Conservation (phyloP, 2,329 filamentous ascomycete species). For the Aspergillus jensenii region DNA sequence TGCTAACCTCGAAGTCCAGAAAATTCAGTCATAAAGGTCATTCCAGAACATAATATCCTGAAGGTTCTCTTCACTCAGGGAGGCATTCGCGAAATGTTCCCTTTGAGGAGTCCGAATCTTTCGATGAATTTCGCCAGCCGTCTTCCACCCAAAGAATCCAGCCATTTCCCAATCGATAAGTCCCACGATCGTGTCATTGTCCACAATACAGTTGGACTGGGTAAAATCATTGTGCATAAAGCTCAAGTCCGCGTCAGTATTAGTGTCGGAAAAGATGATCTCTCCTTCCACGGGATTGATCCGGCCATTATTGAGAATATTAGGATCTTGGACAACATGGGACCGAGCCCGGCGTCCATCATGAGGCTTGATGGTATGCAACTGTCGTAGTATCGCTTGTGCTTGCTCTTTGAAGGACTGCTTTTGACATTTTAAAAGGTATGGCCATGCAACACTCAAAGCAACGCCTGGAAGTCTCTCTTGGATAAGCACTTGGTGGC, state of each 20-base stretch:
- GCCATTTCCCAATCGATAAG: constrained; percentile 48
- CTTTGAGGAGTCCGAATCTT: constrained; percentile 20
- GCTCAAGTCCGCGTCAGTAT: constrained; percentile 26
- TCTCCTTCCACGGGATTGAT: constrained; percentile 36
- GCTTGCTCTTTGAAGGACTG: constrained; percentile 38
- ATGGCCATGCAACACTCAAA: constrained; percentile 39
- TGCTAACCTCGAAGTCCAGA: background rate
- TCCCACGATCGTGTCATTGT: constrained; percentile 40
- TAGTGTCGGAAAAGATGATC: constrained; percentile 30
- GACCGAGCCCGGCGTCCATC: constrained; percentile 18
- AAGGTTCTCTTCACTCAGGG: constrained; percentile 15
- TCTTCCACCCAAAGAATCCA: constrained; percentile 34
- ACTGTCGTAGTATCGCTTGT: constrained; percentile 29
- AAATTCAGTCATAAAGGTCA: constrained; percentile 19
- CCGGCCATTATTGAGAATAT: constrained; percentile 26
- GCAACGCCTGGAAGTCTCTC: constrained; percentile 40
- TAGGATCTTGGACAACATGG: constrained; percentile 23
- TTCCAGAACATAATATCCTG: constrained; percentile 20
- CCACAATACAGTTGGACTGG: constrained; percentile 40
- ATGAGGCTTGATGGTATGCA: constrained; percentile 27
- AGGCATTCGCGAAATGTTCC: constrained; percentile 23
- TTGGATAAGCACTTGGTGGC: constrained; percentile 38
- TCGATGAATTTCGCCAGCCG: constrained; percentile 23
- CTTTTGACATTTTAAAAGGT: constrained; percentile 34
- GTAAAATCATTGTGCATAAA: constrained; percentile 45